These are phyloP conservation scores for Cordyceps javanica DNA, from an alignment of 2,329 filamentous ascomycete species.

Conservation along the genomic window DNA sequence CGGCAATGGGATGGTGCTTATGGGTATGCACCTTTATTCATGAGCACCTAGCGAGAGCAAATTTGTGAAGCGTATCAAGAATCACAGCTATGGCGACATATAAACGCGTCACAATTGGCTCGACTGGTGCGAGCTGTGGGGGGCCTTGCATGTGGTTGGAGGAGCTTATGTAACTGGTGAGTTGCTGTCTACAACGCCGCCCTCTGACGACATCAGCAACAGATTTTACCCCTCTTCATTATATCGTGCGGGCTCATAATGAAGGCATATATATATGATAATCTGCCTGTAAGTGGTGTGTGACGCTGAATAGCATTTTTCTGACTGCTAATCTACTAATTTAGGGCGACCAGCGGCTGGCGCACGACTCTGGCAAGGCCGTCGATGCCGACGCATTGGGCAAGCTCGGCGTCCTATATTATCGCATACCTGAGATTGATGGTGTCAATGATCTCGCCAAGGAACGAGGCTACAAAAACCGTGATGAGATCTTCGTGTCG, in stretches of 20 bases:
- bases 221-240: slow-evolving; percentile 2
- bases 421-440: slow-evolving; percentile 55
- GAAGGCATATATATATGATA: slow-evolving; percentile 55
- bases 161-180: slow-evolving; percentile 13
- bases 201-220: not conserved
- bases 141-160: slow-evolving; percentile 1
- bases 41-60: not conserved
- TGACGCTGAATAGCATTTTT: not conserved
- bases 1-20: not conserved
- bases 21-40: not conserved
- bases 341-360: slow-evolving; percentile 86
- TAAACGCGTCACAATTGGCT: not conserved
- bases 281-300: slow-evolving; percentile 39
- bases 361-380: slow-evolving; percentile 75
- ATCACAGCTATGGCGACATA: slow-evolving; percentile 1
- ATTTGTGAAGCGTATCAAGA: not conserved
- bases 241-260: slow-evolving; percentile 29
- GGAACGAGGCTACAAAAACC: slow-evolving; percentile 82
- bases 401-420: slow-evolving; percentile 75
- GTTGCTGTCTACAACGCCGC: not conserved
- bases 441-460: slow-evolving; percentile 68
- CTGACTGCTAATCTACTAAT: not conserved
- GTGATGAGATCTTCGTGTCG: slow-evolving; percentile 86
- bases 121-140: not conserved
- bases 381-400: slow-evolving; percentile 61